These are phyloP conservation scores for Leishmania tropica DNA, from an alignment of 208 protist genomes.

Conservation along the genomic window DNA sequence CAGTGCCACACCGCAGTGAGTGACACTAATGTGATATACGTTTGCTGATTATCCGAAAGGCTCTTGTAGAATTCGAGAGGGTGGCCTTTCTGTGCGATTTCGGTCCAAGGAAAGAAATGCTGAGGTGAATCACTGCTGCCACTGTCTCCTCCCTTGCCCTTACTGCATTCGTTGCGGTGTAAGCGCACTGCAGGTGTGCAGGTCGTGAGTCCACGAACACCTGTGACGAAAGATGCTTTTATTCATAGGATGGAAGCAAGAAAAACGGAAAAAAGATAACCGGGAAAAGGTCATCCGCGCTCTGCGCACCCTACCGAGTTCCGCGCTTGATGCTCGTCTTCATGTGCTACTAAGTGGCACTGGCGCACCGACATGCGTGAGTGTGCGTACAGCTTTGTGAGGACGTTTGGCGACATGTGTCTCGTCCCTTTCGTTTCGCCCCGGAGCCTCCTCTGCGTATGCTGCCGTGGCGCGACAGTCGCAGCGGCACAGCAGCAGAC, in stretches of 20 bases:
- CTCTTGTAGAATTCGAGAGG: background rate
- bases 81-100: background rate
- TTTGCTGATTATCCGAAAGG: background rate
- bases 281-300: background rate
- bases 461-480: background rate
- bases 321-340: background rate
- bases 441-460: background rate
- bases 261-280: too few relatives aligned
- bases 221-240: background rate
- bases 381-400: background rate
- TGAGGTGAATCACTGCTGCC: background rate
- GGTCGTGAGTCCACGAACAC: background rate
- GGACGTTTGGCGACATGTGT: background rate
- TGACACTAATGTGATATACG: background rate
- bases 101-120: too few relatives aligned
- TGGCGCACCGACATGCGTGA: background rate
- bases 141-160: background rate
- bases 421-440: background rate
- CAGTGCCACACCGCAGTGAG: slow-evolving; percentile 8
- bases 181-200: background rate
- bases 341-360: background rate
- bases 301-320: background rate
- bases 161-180: background rate
- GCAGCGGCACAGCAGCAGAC: background rate
- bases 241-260: background rate